Evolutionary conservation across 768 basidiomycete species (phyloP), one percentile per base, ranked within the genome.

Genomic region (Hygrocybe coccinea): DNA sequence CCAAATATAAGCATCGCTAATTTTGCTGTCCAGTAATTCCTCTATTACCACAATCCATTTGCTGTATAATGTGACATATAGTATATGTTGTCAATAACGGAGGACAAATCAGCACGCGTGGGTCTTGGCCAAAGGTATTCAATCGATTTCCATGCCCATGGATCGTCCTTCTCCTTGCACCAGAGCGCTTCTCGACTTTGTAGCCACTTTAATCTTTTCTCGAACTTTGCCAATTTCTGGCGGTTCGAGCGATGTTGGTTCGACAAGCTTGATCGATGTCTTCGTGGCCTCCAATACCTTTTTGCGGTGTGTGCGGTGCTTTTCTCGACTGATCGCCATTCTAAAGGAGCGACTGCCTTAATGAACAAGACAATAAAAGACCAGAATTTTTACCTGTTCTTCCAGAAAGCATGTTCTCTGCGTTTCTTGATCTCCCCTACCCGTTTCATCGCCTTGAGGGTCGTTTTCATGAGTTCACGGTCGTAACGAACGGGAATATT

Each of bases 401-500:
- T 98, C 86, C 87, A 98, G 83, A 98, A 98, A 19, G 89, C 92
- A 58, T 86, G 82, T 68, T 98, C 97, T 70, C 97, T 80, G 67
- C 86, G 83, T 59, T 82, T 78, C 70, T 87, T 92, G 76, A 99
- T 93, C 74, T 98, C 93, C 59, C 85, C 85, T 37, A 99, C 76
- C 57, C 97, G 82, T 74, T 94, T 94, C 87, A 99, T 98, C 35
- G 93, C 95, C 75, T 89, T 89, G 70, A 98, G 79, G 9, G 97
- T 98, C 2, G 90, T 95, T 68, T 89, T 82, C 51, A 98, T 77
- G 50, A 98, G 74, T 56, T 97, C 92, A 66, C 97, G 87, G 76
- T 98, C 86, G 77, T 99, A 99, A 66, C 94, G 87, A 56, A 99
- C 88, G 24, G 97, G 97, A 15, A 97, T 85, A 68, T 99, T 97